Conservation (phyloP, 1,139 yeast genomes). For the Geotrichum australiense region DNA sequence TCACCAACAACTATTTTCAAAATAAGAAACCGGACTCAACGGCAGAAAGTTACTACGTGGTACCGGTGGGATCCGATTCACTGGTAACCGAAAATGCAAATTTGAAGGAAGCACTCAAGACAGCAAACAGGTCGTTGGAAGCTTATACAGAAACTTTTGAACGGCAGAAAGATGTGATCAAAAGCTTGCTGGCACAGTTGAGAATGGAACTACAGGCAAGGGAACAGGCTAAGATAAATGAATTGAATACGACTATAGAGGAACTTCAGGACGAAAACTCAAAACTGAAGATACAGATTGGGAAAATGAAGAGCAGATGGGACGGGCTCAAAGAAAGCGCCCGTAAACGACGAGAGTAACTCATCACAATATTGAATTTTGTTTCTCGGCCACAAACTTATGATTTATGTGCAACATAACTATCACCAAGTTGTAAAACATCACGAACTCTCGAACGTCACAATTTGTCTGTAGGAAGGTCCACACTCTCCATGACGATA, state of each 20-base stretch:
- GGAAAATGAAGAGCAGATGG: constrained; percentile 35
- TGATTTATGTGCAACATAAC: too few species aligned
- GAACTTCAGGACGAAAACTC: constrained; percentile 33
- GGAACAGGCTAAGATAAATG: constrained; percentile 27
- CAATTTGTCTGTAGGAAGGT: too few species aligned
- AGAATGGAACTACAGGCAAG: constrained; percentile 27
- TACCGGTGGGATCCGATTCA: constrained; percentile 25
- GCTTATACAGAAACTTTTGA: constrained; percentile 32
- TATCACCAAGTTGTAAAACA: too few species aligned
- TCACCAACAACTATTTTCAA: constrained; percentile 20
- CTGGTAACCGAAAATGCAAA: constrained; percentile 25
- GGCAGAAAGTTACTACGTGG: constrained; percentile 30
- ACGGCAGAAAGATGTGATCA: constrained; percentile 31
- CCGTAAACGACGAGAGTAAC: constrained; percentile 26
- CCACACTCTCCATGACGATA: too few species aligned
- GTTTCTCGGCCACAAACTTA: too few species aligned
- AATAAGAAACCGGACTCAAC: constrained; percentile 10
- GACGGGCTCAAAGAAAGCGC: constrained; percentile 36
- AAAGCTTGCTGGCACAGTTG: constrained; percentile 28
- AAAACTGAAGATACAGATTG: constrained; percentile 33
- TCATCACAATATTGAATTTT: neutral
- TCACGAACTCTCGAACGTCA: too few species aligned
- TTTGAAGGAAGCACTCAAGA: constrained; percentile 25
- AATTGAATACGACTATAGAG: constrained; percentile 31
- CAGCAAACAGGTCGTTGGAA: constrained; percentile 22